Percentiles rank a stretch among this genome's conserved stretches.
Evolutionary conservation across 192 early-diverging fungal genomes (phyloP).

Genomic region (Phlyctochytrium planicorne): DNA sequence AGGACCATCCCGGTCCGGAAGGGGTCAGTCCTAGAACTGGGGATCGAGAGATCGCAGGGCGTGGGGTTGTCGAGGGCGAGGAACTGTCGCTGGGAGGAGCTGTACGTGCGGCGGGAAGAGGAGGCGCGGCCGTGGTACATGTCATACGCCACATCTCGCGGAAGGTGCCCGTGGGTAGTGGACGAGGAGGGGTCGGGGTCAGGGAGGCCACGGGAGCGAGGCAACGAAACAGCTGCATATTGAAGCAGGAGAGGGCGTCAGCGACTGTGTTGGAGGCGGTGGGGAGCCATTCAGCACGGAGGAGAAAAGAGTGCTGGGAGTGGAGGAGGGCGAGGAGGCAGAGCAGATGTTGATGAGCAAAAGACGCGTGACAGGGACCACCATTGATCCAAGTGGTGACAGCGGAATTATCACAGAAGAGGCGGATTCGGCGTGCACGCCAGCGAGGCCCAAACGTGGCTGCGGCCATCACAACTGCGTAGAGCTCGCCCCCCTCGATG

Average conservation of each 20-base stretch:
- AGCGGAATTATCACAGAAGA: constrained; percentile 1
- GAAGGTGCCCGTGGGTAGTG: constrained; percentile 2
- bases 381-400: constrained; percentile 1
- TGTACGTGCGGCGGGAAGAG: constrained; percentile 8
- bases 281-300: constrained; percentile 9
- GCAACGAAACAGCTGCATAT: neutral
- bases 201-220: neutral
- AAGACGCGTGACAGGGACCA: no score
- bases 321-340: constrained; percentile 15
- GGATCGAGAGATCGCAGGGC: neutral
- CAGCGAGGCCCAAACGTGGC: constrained; percentile 1
- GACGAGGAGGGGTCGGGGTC: neutral
- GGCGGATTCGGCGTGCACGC: neutral
- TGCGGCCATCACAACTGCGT: constrained; percentile 5
- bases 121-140: constrained; percentile 8
- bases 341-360: neutral
- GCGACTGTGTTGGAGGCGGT: neutral
- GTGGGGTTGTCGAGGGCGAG: constrained; percentile 1
- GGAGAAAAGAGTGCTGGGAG: neutral
- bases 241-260: constrained; percentile 4
- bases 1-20: neutral
- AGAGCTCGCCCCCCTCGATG: constrained; percentile 5
- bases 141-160: neutral
- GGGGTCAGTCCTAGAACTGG: constrained; percentile 4
- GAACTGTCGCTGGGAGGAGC: neutral